Conservation (phyloP, 108 stramenopile genomes). For the Nitzschia sp. region DNA sequence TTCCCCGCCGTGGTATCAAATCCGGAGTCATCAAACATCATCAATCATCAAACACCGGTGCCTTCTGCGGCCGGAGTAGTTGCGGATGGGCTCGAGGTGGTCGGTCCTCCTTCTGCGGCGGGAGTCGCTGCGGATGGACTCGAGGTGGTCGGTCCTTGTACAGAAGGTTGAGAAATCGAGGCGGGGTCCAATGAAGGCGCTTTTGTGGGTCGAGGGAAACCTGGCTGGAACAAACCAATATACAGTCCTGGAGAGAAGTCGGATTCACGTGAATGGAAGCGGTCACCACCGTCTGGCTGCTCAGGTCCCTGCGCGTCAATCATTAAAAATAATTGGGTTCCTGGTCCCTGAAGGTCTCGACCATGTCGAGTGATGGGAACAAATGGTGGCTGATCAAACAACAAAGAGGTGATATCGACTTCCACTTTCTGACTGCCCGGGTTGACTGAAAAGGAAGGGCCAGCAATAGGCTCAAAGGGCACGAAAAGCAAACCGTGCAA, state of each 20-base stretch:
- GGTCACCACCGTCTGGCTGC: conserved; percentile 17
- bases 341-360: not conserved
- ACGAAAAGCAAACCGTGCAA: conserved; percentile 11
- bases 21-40: too few relatives aligned
- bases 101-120: too few relatives aligned
- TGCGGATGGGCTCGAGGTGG: too few relatives aligned
- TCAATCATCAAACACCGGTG: too few relatives aligned
- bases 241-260: conserved; percentile 9
- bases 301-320: conserved; percentile 24
- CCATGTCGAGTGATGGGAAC: not conserved
- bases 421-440: conserved; percentile 6
- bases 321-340: conserved; percentile 18
- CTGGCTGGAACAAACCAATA: conserved; percentile 5
- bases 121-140: too few relatives aligned
- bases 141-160: too few relatives aligned
- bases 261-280: conserved; percentile 17
- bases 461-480: conserved; percentile 14
- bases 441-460: conserved; percentile 22
- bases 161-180: not conserved
- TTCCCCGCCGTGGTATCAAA: too few relatives aligned
- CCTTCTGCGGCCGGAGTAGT: too few relatives aligned
- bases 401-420: conserved; percentile 24
- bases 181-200: not conserved
- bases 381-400: conserved; percentile 22
- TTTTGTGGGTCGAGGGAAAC: not conserved